Base-by-base conservation (phyloP, 2,329 filamentous ascomycete genomes). In the Amesomyces nigricolor region DNA sequence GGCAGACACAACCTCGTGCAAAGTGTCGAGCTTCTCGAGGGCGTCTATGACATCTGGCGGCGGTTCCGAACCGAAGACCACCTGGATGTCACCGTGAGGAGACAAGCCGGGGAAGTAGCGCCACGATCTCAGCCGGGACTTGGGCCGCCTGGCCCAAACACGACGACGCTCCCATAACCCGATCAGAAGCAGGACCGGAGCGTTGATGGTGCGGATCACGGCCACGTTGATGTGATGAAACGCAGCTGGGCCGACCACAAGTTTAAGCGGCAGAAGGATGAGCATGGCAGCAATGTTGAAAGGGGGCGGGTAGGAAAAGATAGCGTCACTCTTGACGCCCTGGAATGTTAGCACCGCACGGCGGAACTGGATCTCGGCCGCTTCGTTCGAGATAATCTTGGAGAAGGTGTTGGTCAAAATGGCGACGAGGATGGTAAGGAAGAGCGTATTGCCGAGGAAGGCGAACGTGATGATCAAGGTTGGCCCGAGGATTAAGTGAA, bases 211-310 rank as follows among this genome's bases (percentile, higher is more conserved):
- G 6, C 84, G 78, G 7, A 88, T 80, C 3, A 80, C 73, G 50
- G 80, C 79, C 52, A 89, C 85, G 66, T 89, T 88, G 67, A 88
- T 77, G 62, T 84, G 83, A 72, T 89, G 86, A 63, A 89, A 89
- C 72, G 80, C 81, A 16, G 81, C 76, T 2, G 82, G 78, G 0
- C 80, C 77, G 9, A 86, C 71, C 16, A 83, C 61, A 62, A 84
- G 78, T 63, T 87, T 88, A 26, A 89, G 70, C 0, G 86, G 86
- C 1, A 88, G 75, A 29, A 89, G 73, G 32, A 83, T 65, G 26
- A 82, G 53, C 16, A 89, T 72, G 1, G 86, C 86, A 14, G 85
- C 67, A 30, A 89, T 76, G 62, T 89, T 89, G 69, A 87, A 85
- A 0, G 86, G 86, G 0, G 86, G 85, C 11, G 82, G 79, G 64